Evolutionary conservation across 2,329 filamentous ascomycete genomes (phyloP), one percentile per base, ranked within the genome.

Genomic region (Penicillium sp.): DNA sequence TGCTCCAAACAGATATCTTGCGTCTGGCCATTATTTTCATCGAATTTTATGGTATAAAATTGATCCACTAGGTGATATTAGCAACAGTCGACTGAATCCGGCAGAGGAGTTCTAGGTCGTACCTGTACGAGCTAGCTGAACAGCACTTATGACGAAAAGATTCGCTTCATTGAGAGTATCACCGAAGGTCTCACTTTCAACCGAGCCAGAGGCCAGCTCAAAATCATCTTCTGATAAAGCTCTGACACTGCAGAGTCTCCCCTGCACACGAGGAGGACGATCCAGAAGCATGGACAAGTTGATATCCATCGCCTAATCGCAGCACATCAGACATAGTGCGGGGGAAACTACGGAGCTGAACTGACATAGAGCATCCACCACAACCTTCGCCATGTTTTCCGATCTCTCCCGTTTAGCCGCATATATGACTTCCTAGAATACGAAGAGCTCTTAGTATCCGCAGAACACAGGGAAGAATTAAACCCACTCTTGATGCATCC

Each of bases 401-500:
- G 50, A 20, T 54, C 50, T 32, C 26, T 34, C 17, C 44, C 32
- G 21, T 46, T 24, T 15, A 58, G 37, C 15, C 41, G 36, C 32
- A 30, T 44, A n/a, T 55, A 59, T 27, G 51, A 48, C 44, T 43
- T 61, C 26, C 51, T 61, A 13, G n/a, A n/a, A n/a, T n/a, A n/a
- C n/a, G n/a, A n/a, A n/a, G n/a, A n/a, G n/a, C n/a, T 26, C 9
- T 7, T 17, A 26, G 26, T 9, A n/a, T 40, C 10, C 23, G 34
- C 20, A 15, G 3, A 5, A 40, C 36, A n/a, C 36, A 15, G 9
- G 7, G 9, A 30, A 7, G 26, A 24, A 4, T 21, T 13, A 13
- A 10, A 10, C 61, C 17, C 26, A 66, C 64, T 51, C 34, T 53
- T 59, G 58, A 51, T 67, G 62, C 49, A 67, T 54, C 8, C 64